Evolutionary conservation across 2,329 filamentous ascomycete species (phyloP).

Genomic region (Alternaria brassicicola): DNA sequence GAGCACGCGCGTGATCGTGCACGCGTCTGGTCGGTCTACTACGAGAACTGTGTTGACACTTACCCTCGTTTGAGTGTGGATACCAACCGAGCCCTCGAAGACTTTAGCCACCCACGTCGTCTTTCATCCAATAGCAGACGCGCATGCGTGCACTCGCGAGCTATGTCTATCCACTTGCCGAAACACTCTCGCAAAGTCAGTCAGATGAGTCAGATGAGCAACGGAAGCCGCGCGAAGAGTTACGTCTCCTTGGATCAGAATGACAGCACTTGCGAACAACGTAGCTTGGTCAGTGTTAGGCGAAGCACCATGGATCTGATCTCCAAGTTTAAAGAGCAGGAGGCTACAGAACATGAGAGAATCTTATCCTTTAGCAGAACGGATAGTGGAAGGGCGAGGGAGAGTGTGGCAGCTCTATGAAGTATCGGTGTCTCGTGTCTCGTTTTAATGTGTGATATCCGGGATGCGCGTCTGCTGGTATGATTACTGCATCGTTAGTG

Average conservation of each 20-base stretch:
- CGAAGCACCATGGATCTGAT: slow-evolving; percentile 52
- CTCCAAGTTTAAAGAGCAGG: slow-evolving; percentile 45
- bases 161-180: slow-evolving; percentile 14
- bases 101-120: slow-evolving; percentile 23
- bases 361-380: slow-evolving; percentile 31
- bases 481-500: neutral
- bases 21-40: slow-evolving; percentile 44
- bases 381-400: slow-evolving; percentile 13
- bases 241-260: slow-evolving; percentile 21
- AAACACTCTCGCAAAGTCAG: slow-evolving; percentile 33
- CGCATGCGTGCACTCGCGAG: slow-evolving; percentile 21
- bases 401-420: slow-evolving; percentile 6
- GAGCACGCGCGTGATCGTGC: slow-evolving; percentile 29
- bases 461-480: neutral
- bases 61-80: slow-evolving; percentile 37
- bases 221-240: slow-evolving; percentile 24
- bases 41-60: slow-evolving; percentile 41
- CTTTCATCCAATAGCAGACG: slow-evolving; percentile 29
- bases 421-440: neutral
- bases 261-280: slow-evolving; percentile 24
- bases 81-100: slow-evolving; percentile 14
- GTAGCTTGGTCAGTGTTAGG: slow-evolving; percentile 44
- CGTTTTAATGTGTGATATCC: neutral
- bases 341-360: slow-evolving; percentile 42
- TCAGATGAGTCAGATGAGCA: slow-evolving; percentile 28